Evolutionary conservation across 345 rosid genomes (phyloP), one percentile per base, ranked within the genome.

Genomic region (Linum trigynum): DNA sequence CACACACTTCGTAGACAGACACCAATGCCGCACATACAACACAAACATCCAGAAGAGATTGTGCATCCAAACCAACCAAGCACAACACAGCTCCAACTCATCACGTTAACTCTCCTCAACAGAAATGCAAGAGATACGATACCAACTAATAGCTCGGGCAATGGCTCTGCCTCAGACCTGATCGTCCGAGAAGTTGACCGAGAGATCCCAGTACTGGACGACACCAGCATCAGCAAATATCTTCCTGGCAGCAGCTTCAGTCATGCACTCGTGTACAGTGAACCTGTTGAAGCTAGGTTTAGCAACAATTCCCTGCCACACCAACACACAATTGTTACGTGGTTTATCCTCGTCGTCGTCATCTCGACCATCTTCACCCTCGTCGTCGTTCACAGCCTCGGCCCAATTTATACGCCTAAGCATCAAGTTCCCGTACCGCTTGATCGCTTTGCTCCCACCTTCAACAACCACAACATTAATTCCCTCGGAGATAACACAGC

Each of bases 361-460:
- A 1, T 67, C 78, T 5, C 80, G 86, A 5, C 53, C 82, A 2
- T 76, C 94, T 3, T 82, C 85, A 0, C 78, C 80, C 3, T 77
- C 95, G n/a, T 87, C 88, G 15, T 67, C 64, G 6, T 80, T 81
- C 60, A 78, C 86, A 40, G 99, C 85, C 63, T 88, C 86, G 8
- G 84, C 88, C 99, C 99, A 94, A 69, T 90, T 85, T 65, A 90
- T 85, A 37, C 97, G 91, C 72, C 71, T 76, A 48, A 88, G 84
- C 97, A 94, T 86, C 64, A 94, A 80, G 73, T 90, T 88, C 72
- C 95, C 87, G 2, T 94, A 94, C 73, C 97, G 83, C 85, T 90
- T 94, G 48, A 85, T 88, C 65, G 95, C 79, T 67, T 90, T 90
- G 84, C 80, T 85, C 60, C 95, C 91, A 55, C 99, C 97, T 79